phyloP scores from a whole-genome alignment of 2,329 filamentous ascomycete genomes.

The Magnaporthales sp. region DNA sequence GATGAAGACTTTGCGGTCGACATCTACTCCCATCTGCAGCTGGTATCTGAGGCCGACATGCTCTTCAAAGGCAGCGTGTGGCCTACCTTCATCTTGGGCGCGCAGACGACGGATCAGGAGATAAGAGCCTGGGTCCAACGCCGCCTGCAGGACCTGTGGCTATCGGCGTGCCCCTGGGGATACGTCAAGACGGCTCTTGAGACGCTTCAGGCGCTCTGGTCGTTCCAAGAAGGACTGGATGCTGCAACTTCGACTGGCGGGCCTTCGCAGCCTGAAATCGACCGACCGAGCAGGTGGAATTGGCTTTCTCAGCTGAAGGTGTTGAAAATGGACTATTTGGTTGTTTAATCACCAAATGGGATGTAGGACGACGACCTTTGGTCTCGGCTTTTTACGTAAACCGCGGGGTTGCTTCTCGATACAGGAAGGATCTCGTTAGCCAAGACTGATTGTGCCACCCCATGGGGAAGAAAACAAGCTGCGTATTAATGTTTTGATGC shows the following conservation, averaged over 20 bases:
- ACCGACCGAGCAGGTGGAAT: conserved; percentile 15
- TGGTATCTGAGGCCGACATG: conserved; percentile 37
- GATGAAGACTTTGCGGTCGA: conserved; percentile 31
- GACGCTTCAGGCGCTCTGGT: conserved; percentile 35
- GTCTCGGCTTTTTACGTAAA: background rate
- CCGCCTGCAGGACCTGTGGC: conserved; percentile 21
- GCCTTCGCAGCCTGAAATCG: background rate
- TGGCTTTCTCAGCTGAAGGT: conserved; percentile 37
- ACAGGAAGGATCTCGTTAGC: background rate
- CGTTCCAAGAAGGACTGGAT: conserved; percentile 20
- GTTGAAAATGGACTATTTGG: conserved; percentile 31
- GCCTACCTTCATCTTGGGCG: conserved; percentile 48
- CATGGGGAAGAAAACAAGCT: background rate
- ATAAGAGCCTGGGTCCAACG: conserved; percentile 40
- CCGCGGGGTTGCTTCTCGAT: background rate
- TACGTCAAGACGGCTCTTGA: conserved; percentile 38
- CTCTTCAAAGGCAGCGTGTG: conserved; percentile 49
- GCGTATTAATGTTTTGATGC: background rate
- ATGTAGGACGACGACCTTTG: background rate
- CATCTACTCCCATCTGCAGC: conserved; percentile 35
- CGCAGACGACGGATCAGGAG: conserved; percentile 33
- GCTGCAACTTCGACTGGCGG: conserved; percentile 9
- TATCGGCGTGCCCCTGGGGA: conserved; percentile 30
- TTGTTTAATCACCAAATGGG: conserved; percentile 17
- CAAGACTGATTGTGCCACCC: background rate